phyloP scores from a whole-genome alignment of 169 alveolate species.

The Eimeria tenella region DNA sequence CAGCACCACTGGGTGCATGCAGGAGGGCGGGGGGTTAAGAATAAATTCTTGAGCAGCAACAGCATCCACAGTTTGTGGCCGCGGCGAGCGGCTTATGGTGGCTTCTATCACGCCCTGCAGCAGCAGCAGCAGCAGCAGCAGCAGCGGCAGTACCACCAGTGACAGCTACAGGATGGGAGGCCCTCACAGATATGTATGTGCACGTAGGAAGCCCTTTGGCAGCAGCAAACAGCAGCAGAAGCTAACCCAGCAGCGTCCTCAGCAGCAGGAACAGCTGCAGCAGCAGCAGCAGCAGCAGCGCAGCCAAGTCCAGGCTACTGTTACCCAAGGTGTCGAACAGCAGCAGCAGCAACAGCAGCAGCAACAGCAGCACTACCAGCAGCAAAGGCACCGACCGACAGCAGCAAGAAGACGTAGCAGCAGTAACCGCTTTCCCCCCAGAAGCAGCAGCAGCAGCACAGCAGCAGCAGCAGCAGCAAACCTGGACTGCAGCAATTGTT shows the following conservation, averaged over 20 bases:
- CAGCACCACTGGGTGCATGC: not conserved
- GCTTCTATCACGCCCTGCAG: slow-evolving; percentile 7
- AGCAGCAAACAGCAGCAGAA: not conserved
- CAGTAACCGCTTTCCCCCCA: not conserved
- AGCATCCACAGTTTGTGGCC: not conserved
- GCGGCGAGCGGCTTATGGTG: not conserved
- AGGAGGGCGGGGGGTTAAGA: not conserved
- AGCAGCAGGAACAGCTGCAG: not conserved
- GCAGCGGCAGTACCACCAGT: not conserved
- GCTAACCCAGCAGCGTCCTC: not conserved
- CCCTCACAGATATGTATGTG: too few species aligned
- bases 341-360: slow-evolving; percentile 11
- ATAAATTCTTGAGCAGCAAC: not conserved
- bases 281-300: not conserved
- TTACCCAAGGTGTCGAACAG: not conserved
- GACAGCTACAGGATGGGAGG: not conserved
- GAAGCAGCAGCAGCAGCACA: slow-evolving; percentile 1
- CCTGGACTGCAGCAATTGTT: not conserved
- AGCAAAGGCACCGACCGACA: not conserved
- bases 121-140: slow-evolving; percentile 29
- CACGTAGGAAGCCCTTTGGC: not conserved
- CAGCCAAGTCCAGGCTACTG: too few species aligned
- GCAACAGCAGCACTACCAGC: not conserved
- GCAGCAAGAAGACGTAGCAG: not conserved
- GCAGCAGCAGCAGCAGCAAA: not conserved